These are phyloP conservation scores for Loxodes magnus DNA, from an alignment of 73 alveolate genomes.

Conservation along the genomic window DNA sequence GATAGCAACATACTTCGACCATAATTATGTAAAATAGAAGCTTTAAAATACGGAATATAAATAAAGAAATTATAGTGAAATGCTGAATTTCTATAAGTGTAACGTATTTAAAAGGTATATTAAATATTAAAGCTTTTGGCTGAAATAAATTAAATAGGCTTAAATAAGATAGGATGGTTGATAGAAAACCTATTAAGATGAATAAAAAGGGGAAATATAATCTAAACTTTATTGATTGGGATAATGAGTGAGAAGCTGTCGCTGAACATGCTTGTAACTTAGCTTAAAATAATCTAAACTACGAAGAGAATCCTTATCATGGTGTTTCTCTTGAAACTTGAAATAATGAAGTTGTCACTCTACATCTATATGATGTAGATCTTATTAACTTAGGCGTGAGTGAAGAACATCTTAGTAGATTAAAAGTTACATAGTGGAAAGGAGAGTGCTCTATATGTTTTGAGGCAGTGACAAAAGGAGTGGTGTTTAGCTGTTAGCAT, in stretches of 20 bases:
- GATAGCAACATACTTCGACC: too few species aligned
- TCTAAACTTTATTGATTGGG: constrained; percentile 5
- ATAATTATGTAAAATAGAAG: too few species aligned
- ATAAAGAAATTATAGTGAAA: too few species aligned
- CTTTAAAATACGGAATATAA: too few species aligned
- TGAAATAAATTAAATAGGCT: too few species aligned
- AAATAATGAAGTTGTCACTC: constrained; percentile 2
- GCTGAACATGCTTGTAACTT: constrained; percentile 1
- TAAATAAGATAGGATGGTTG: too few species aligned
- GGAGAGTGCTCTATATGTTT: constrained; percentile 13
- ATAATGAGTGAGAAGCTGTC: constrained; percentile 11
- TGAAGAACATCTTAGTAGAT: constrained; percentile 1
- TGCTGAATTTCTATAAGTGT: too few species aligned
- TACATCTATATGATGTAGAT: not conserved
- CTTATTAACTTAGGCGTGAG: not conserved
- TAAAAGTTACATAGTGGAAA: not conserved
- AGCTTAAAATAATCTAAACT: not conserved
- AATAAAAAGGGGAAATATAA: constrained; percentile 9
- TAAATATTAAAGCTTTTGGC: too few species aligned
- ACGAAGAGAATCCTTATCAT: constrained; percentile 10
- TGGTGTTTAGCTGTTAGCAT: constrained; percentile 26
- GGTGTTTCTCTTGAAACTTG: constrained; percentile 5
- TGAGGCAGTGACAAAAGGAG: not conserved
- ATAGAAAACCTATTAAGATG: too few species aligned
- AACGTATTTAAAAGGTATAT: too few species aligned